phyloP scores from a whole-genome alignment of 2,329 filamentous ascomycete genomes.

The Mariannaea elegans region DNA sequence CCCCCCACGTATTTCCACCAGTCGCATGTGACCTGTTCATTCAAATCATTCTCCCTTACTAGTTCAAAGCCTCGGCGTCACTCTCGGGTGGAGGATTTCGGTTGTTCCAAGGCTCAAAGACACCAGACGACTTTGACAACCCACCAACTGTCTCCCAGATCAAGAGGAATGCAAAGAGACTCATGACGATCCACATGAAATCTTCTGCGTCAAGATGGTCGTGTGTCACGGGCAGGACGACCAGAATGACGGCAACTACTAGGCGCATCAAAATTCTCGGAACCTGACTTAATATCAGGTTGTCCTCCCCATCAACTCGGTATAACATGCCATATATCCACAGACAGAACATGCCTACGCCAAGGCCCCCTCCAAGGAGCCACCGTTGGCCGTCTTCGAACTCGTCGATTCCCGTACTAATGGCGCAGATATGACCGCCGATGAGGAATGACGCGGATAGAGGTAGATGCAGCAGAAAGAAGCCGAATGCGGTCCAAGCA shows the following conservation, averaged over 20 bases:
- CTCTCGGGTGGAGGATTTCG: constrained; percentile 40
- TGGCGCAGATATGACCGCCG: constrained; percentile 55
- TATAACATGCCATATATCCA: constrained; percentile 54
- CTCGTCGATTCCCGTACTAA: constrained; percentile 48
- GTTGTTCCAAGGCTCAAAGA: constrained; percentile 48
- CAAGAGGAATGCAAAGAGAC: constrained; percentile 51
- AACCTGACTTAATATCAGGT: constrained; percentile 45
- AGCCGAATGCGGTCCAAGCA: constrained; percentile 54
- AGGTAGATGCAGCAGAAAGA: constrained; percentile 56
- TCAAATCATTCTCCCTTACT: background rate
- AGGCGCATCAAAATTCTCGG: constrained; percentile 48
- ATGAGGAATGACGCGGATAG: constrained; percentile 56
- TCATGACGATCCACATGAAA: constrained; percentile 54
- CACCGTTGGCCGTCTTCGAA: constrained; percentile 55
- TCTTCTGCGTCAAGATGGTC: constrained; percentile 42
- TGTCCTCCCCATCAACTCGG: constrained; percentile 47
- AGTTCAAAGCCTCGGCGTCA: constrained; percentile 24
- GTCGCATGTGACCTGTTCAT: too few relatives aligned
- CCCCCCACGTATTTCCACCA: too few relatives aligned
- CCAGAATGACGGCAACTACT: constrained; percentile 42
- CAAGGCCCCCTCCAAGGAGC: constrained; percentile 57
- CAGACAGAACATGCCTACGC: constrained; percentile 55
- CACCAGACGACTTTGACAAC: constrained; percentile 38
- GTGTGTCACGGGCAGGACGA: constrained; percentile 49
- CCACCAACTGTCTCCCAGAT: constrained; percentile 56